These are phyloP conservation scores for Colletotrichum sp. DNA, from an alignment of 2,329 filamentous ascomycete species.

Conservation along the genomic window DNA sequence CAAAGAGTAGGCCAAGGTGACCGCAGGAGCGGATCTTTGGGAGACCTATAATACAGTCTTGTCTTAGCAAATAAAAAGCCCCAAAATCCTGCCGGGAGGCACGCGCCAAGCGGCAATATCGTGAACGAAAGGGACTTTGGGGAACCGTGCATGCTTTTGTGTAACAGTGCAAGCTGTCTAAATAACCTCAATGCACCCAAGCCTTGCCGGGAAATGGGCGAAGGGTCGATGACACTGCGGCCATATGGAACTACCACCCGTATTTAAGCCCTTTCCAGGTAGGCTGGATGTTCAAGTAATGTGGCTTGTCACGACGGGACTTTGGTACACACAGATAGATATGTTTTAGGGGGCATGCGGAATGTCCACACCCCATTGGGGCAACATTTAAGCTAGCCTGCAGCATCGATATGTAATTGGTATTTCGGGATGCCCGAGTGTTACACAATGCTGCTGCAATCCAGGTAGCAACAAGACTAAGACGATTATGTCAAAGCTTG, in stretches of 20 bases:
- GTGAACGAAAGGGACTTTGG: not conserved
- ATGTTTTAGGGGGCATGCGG: not conserved
- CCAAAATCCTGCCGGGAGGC: not conserved
- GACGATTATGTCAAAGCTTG: rapidly evolving
- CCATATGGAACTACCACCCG: not conserved
- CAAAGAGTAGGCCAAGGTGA: not conserved
- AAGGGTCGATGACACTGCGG: not conserved
- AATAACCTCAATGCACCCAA: not conserved
- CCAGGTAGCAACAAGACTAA: rapidly evolving
- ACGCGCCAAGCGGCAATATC: not conserved
- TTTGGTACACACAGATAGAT: not conserved
- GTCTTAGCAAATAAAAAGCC: not conserved
- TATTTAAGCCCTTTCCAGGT: rapidly evolving
- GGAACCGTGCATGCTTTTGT: not conserved
- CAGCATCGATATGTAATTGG: not conserved
- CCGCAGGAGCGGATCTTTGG: not conserved
- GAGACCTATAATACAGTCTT: rapidly evolving
- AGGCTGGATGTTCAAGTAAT: not conserved
- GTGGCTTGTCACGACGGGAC: not conserved
- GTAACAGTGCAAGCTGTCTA: not conserved
- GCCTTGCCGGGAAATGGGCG: not conserved
- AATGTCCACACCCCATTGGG: rapidly evolving
- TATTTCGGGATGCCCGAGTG: not conserved
- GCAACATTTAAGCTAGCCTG: not conserved
- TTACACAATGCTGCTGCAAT: not conserved